phyloP scores from a whole-genome alignment of 208 protist species.

The Wallacemonas collosoma region DNA sequence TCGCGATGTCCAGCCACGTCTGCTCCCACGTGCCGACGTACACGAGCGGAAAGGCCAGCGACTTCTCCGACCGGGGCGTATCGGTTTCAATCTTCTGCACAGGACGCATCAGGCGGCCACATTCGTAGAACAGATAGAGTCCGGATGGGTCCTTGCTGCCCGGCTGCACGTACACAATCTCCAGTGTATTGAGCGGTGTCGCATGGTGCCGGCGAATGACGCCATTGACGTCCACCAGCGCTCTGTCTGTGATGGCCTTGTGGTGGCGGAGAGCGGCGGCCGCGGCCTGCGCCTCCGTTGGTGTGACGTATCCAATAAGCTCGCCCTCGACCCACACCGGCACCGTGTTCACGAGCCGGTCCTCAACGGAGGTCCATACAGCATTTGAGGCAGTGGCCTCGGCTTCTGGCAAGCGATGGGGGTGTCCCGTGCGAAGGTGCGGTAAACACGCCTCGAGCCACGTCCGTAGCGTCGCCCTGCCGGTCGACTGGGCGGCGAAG shows the following conservation, averaged over 20 bases:
- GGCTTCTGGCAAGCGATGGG: slow-evolving; percentile 9
- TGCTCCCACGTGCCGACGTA: slow-evolving; percentile 98
- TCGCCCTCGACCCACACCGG: slow-evolving; percentile 94
- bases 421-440: slow-evolving; percentile 42
- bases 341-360: slow-evolving; percentile 65
- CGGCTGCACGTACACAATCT: slow-evolving; percentile 79
- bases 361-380: slow-evolving; percentile 23
- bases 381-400: neutral
- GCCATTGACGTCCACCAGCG: slow-evolving; percentile 61
- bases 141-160: slow-evolving; percentile 71
- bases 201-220: slow-evolving; percentile 59
- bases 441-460: slow-evolving; percentile 52
- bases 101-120: slow-evolving; percentile 95
- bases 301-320: slow-evolving; percentile 82
- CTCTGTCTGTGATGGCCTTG: slow-evolving; percentile 53
- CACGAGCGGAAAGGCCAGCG: slow-evolving; percentile 73
- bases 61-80: slow-evolving; percentile 26
- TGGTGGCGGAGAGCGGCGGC: slow-evolving; percentile 39
- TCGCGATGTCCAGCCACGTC: slow-evolving; percentile 97
- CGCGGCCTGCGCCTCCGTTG: slow-evolving; percentile 48
- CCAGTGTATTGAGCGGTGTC: slow-evolving; percentile 60
- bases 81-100: slow-evolving; percentile 88
- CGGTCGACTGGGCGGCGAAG: slow-evolving; percentile 17
- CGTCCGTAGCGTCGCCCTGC: slow-evolving; percentile 22
- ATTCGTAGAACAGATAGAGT: slow-evolving; percentile 92